Evolutionary conservation across 768 basidiomycete species (phyloP).

Genomic region (Punctularia strigosozonata): DNA sequence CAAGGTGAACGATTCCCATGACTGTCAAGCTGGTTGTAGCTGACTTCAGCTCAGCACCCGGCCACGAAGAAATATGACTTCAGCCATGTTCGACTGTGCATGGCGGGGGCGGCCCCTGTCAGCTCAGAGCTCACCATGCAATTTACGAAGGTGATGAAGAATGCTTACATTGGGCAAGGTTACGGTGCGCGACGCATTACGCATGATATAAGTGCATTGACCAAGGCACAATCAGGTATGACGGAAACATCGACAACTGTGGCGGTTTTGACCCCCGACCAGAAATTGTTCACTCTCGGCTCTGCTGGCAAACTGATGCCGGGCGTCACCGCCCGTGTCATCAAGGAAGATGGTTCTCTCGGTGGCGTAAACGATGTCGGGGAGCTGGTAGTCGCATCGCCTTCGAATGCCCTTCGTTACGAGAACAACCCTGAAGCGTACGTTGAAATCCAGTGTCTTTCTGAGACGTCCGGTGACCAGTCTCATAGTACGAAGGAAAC

Average conservation of each 20-base stretch:
- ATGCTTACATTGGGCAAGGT: constrained; percentile 44
- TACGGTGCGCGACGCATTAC: constrained; percentile 27
- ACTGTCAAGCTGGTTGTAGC: too few relatives aligned
- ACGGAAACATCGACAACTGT: constrained; percentile 51
- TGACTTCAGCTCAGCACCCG: constrained; percentile 11
- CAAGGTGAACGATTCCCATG: constrained; percentile 15
- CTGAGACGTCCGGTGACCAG: neutral
- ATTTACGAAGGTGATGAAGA: constrained; percentile 36
- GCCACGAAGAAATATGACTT: constrained; percentile 20
- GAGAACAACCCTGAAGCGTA: constrained; percentile 50
- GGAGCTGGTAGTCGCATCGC: constrained; percentile 38
- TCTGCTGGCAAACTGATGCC: constrained; percentile 38
- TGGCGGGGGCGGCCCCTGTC: constrained; percentile 23
- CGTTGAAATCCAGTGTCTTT: constrained; percentile 12
- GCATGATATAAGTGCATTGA: neutral
- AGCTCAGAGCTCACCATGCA: constrained; percentile 23
- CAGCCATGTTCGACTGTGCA: constrained; percentile 14
- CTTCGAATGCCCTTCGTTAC: constrained; percentile 31
- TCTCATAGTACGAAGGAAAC: constrained; percentile 48
- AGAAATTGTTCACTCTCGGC: constrained; percentile 40
- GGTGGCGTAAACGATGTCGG: constrained; percentile 47
- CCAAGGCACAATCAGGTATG: constrained; percentile 35
- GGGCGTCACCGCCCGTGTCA: constrained; percentile 39
- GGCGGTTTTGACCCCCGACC: constrained; percentile 33
- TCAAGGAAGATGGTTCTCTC: constrained; percentile 45